phyloP scores from a whole-genome alignment of 2,329 filamentous ascomycete genomes.

The Apiospora koreana region DNA sequence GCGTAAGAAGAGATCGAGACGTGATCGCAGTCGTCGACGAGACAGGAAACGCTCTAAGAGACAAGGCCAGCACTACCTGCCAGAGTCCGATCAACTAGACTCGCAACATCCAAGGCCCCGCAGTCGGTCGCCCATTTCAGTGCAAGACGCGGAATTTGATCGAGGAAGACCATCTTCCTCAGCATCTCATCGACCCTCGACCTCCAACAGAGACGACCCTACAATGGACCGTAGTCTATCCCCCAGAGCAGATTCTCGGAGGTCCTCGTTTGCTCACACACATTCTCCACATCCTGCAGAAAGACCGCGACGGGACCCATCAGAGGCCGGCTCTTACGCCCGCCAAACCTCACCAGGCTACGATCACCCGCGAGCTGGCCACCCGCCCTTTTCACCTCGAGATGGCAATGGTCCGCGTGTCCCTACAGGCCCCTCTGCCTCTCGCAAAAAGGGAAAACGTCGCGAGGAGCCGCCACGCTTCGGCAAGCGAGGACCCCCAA shows the following conservation, averaged over 20 bases:
- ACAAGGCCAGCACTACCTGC: slow-evolving; percentile 17
- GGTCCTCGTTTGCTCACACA: slow-evolving; percentile 32
- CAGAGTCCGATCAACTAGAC: slow-evolving; percentile 22
- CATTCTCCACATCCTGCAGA: slow-evolving; percentile 28
- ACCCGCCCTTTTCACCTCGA: slow-evolving; percentile 29
- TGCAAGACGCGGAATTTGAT: slow-evolving; percentile 24
- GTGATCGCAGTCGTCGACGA: slow-evolving; percentile 32
- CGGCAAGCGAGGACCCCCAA: slow-evolving; percentile 34
- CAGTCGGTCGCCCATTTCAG: slow-evolving; percentile 28
- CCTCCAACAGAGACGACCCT: slow-evolving; percentile 22
- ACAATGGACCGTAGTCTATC: slow-evolving; percentile 29
- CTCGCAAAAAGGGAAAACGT: slow-evolving; percentile 38
- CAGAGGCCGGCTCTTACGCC: slow-evolving; percentile 27
- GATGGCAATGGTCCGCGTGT: slow-evolving; percentile 20
- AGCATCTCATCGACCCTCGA: slow-evolving; percentile 17
- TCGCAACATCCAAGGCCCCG: slow-evolving; percentile 23
- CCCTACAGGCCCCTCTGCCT: slow-evolving; percentile 26
- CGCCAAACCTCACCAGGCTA: slow-evolving; percentile 26
- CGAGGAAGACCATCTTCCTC: slow-evolving; percentile 20
- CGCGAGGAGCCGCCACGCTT: slow-evolving; percentile 41
- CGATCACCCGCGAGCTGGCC: slow-evolving; percentile 24
- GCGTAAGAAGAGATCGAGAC: slow-evolving; percentile 44
- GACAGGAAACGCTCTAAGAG: slow-evolving; percentile 26
- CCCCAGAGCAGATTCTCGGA: slow-evolving; percentile 28
- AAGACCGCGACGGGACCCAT: slow-evolving; percentile 23